phyloP scores from a whole-genome alignment of 768 basidiomycete genomes.

The Tricholomella constricta region DNA sequence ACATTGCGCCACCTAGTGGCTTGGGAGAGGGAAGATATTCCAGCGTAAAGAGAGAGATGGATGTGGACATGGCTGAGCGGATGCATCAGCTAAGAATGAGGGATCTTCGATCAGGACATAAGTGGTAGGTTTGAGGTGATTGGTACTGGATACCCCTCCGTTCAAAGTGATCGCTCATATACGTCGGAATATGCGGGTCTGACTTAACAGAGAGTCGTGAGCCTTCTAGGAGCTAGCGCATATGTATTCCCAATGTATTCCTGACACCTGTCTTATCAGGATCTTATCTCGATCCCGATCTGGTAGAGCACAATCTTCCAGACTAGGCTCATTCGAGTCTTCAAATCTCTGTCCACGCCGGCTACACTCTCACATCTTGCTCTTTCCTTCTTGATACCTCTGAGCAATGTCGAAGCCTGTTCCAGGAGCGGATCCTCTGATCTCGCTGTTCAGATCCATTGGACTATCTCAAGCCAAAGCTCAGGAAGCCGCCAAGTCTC shows the following conservation, averaged over 20 bases:
- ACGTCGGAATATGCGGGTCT: background rate
- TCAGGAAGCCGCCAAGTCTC: slow-evolving; percentile 76
- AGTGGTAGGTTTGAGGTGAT: background rate
- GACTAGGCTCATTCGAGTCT: background rate
- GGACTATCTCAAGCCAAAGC: slow-evolving; percentile 79
- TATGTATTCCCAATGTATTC: too few species aligned
- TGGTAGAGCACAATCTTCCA: background rate
- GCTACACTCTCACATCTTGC: background rate
- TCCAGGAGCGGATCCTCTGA: slow-evolving; percentile 30
- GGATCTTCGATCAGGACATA: background rate
- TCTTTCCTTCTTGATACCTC: background rate
- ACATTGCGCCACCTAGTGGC: background rate
- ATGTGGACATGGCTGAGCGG: slow-evolving; percentile 2
- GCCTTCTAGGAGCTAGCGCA: too few species aligned
- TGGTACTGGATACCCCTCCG: background rate
- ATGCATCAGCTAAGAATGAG: background rate
- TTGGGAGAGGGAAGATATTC: background rate
- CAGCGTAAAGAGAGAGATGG: background rate
- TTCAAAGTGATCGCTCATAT: background rate
- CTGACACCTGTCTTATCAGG: too few species aligned
- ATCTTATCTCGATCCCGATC: slow-evolving; percentile 19
- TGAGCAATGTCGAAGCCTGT: slow-evolving; percentile 29
- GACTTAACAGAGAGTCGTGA: background rate
- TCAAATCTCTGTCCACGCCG: background rate
- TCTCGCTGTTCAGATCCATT: slow-evolving; percentile 70